Evolutionary conservation across 2,329 filamentous ascomycete genomes (phyloP), one percentile per base, ranked within the genome.

Genomic region (Aspergillus quadrilineatus): DNA sequence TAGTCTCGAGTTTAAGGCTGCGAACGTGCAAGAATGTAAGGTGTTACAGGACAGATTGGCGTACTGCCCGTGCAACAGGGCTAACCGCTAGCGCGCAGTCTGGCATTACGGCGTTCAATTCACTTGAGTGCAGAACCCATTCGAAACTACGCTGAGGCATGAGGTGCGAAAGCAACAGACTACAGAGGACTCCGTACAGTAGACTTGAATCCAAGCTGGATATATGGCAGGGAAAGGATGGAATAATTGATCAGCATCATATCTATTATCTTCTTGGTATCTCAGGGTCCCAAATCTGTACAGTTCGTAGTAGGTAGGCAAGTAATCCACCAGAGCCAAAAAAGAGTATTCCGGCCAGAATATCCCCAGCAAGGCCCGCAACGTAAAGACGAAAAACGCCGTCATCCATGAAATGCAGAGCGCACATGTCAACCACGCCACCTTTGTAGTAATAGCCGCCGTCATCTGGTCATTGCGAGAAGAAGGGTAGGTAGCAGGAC

Each of bases 301-400:
- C 55, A 57, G 49, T 15, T 30, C 39, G 37, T 41, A 41, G 37
- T 41, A 41, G 55, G 9, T 39, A 45, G 45, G 32, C 50, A 34
- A 47, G 14, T 28, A 39, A 55, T 28, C 41, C 6, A 29, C 42
- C 53, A 42, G 45, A 34, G 42, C 44, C 41, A 57, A 47, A 39
- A 45, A 42, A 4, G 14, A 30, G 42, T 34, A 42, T 41, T 29
- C 55, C 32, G 52, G 4, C 28, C 44, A 26, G 37, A 34, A 37
- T 29, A 44, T 29, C 5, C 29, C 32, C 36, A 34, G 34, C 29
- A 42, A 39, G 39, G 37, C 30, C 45, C 36, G 45, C 50, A 55
- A 49, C 45, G 50, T 22, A 44, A 51, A 53, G 50, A 55, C 15
- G 55, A 29, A 50, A 17, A 66, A 66, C 63, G 61, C 64, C 63